Evolutionary conservation across 2,329 filamentous ascomycete genomes (phyloP), one percentile per base, ranked within the genome.

Genomic region (Cercospora berteroae): DNA sequence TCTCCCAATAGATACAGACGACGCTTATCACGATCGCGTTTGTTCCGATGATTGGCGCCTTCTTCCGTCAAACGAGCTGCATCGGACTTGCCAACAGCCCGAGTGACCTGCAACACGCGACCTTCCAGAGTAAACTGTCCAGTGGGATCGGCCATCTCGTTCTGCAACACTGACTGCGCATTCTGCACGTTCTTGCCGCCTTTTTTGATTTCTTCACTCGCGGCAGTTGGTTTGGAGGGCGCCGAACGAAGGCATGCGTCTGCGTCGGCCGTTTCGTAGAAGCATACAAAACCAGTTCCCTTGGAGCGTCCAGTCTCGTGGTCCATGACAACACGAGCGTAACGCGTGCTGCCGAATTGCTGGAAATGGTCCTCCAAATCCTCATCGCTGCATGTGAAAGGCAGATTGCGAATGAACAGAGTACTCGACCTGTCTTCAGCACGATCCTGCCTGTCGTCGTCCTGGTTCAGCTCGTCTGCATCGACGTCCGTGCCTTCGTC

Each of bases 221-320:
- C 74, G 16, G 78, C 77, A 36, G 68, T 52, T 75, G 82, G 70
- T 74, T 81, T 83, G 80, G 67, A 87, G 0, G 95, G 95, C 1
- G 93, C 91, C 13, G 83, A 85, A 71, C 88, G 89, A 69, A 97
- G 83, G 77, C 95, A 98, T 20, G 84, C 79, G 76, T 89, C 88
- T 71, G 90, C 92, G 76, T 97, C 92, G 20, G 90, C 87, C 42
- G 84, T 81, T 60, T 90, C 89, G 80, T 89, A 90, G 81, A 99
- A 99, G 81, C 93, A 96, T 31, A 98, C 94, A 75, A 99, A 99
- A 4, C 90, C 95, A 33, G 94, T 98, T 27, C 95, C 95, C 58
- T 91, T 92, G 1, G 95, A 92, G 61, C 92, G 89, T 73, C 94
- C 93, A 0, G 93, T 97, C 25, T 88, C 87, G 57, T 86, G 89